Evolutionary conservation across 257 asterid species (phyloP), one percentile per base, ranked within the genome.

Genomic region (Nicotiana tabacum): DNA sequence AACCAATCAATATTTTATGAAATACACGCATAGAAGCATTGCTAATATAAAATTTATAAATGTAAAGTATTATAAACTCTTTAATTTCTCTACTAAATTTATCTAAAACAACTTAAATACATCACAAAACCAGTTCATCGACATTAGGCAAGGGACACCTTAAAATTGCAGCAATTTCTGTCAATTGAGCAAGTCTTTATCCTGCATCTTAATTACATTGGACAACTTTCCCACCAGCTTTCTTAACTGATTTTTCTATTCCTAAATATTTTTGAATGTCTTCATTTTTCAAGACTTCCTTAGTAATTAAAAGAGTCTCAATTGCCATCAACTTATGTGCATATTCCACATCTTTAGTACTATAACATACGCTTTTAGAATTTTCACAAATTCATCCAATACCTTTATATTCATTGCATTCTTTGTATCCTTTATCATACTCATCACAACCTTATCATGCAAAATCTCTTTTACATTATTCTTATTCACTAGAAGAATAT

Each of bases 111-210:
- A 37, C 9, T 21, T 0, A 11, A 5, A 6, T 39, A 24, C 0
- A 24, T 15, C 6, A 72, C 61, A 46, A 6, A 0, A 43, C 37
- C 15, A 72, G 48, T 2, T 72, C 61, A 46, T 46, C 35, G 3
- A 2, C 35, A 33, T 3, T 33, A 24, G 79, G 79, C 27, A 72
- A 6, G 24, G 61, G 78, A 72, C 46, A 72, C 6, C 61, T 46
- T 60, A 72, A 46, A 46, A 72, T 72, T 72, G 79, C 79, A 72
- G 78, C 78, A 24, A 72, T 13, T 21, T 13, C 78, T n/a, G 39
- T 72, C 24, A 72, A 11, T 3, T 46, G 61, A 24, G 37, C 79
- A 3, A 72, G 79, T 72, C 11, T 72, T 0, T 72, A 7, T 46
- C 60, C 21, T 33, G 35, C 35, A 33, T 33, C 35, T 33, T 72